Evolutionary conservation across 2,329 filamentous ascomycete species (phyloP), one percentile per base, ranked within the genome.

Genomic region (Ceratocystis alfenasii): DNA sequence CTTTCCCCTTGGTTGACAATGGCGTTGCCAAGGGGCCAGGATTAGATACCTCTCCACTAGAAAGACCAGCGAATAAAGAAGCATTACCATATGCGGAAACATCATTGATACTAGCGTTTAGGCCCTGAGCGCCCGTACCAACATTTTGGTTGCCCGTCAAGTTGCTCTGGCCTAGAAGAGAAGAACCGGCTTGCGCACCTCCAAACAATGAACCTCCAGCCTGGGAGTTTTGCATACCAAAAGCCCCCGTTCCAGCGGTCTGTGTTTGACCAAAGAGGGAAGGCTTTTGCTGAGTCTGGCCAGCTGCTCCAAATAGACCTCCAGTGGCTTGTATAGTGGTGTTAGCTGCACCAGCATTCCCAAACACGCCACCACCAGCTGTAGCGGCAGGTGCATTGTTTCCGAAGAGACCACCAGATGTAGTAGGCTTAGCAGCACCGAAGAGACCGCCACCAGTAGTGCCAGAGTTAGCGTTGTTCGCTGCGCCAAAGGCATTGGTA

Each of bases 1-100:
- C 81, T 76, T 90, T 93, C 46, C 78, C 78, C 74, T 85, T 87
- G 69, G 86, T 87, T 7, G 87, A 88, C 12, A 97, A 80, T 0
- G 95, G 94, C 0, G 93, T 97, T 7, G 93, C 94, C 69, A 99
- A 81, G 2, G 95, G 94, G 1, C 94, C 94, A 2, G 91, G 89
- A 71, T 91, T 91, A 74, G 75, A 81, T 65, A 79, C 77, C 77
- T 76, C 89, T 76, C 72, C 85, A 73, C 73, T 81, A 70, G 80
- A 80, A 17, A 96, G 78, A 64, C 86, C 87, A 41, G 86, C 84
- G 75, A 97, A 97, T 22, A 99, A 81, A 1, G 90, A 90, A 59
- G 89, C 84, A 64, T 89, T 91, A 50, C 94, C 94, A 72, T 95
- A 99, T 0, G 95, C 93, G 64, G 89, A 90, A n/a, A 86, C 81